A percentile compares a stretch with the other conserved stretches of the same genome.
Conservation (phyloP, 208 protist genomes). For the Lotmaria passim region DNA sequence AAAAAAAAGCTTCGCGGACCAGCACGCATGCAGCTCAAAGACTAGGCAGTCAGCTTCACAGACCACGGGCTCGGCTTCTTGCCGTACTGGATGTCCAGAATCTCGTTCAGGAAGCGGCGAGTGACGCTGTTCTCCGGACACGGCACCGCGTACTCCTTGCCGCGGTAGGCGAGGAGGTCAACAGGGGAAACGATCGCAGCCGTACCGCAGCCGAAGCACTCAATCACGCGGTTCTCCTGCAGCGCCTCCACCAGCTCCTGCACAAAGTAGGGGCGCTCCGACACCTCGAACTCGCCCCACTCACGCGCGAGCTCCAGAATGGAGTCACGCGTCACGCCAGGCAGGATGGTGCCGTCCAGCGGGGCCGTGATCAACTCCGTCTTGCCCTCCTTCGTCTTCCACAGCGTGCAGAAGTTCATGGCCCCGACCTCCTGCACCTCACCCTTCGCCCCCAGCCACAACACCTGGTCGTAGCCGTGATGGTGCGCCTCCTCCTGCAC, state of each 20-base stretch:
- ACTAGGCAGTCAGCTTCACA: constrained; percentile 32
- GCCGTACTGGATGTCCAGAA: constrained; percentile 79
- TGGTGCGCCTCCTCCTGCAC: constrained; percentile 84
- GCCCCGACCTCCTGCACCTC: constrained; percentile 97
- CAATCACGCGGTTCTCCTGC: constrained; percentile 85
- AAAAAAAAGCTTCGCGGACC: no score
- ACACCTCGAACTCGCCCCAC: constrained; percentile 91
- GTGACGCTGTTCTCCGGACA: constrained; percentile 56
- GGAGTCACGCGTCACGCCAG: constrained; percentile 96
- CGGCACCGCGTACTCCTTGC: constrained; percentile 60
- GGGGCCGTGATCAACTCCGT: constrained; percentile 95
- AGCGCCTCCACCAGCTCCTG: constrained; percentile 87
- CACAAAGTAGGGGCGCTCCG: constrained; percentile 83
- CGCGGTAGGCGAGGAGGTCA: constrained; percentile 82
- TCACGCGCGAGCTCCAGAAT: constrained; percentile 88
- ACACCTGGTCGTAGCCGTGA: constrained; percentile 96
- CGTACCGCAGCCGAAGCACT: constrained; percentile 97
- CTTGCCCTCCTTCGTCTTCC: constrained; percentile 75
- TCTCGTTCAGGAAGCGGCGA: constrained; percentile 54
- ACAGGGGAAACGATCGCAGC: constrained; percentile 96
- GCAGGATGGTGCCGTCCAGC: constrained; percentile 95
- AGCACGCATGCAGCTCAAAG: no score
- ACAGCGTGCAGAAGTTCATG: constrained; percentile 98
- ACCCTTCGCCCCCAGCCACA: constrained; percentile 96
- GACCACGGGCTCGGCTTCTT: constrained; percentile 60